Evolutionary conservation across 2,329 filamentous ascomycete species (phyloP).

Genomic region (Tolypocladium paradoxum): DNA sequence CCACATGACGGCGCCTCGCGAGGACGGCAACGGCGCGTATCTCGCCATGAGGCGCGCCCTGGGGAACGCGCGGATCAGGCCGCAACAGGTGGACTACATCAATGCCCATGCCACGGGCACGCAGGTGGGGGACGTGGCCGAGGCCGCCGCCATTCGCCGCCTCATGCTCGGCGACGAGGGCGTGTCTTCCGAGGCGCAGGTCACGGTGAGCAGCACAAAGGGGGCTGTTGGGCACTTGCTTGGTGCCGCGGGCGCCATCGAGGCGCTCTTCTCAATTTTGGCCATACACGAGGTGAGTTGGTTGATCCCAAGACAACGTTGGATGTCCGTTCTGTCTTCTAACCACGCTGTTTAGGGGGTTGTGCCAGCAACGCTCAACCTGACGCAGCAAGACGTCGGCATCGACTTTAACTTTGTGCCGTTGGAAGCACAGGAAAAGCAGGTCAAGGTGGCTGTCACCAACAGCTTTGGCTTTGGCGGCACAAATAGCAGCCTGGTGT

Average conservation of each 20-base stretch:
- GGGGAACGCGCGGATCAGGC: constrained; percentile 57
- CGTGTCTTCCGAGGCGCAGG: constrained; percentile 43
- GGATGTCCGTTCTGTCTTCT: constrained; percentile 5
- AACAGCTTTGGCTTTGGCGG: constrained; percentile 98
- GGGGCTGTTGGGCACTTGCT: constrained; percentile 86
- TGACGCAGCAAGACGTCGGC: constrained; percentile 53
- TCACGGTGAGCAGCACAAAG: constrained; percentile 90
- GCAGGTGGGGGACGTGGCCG: constrained; percentile 72
- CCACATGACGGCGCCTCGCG: constrained; percentile 84
- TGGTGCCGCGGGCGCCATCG: constrained; percentile 82
- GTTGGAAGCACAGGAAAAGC: constrained; percentile 54
- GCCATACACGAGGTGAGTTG: constrained; percentile 62
- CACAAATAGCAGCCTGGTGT: constrained; percentile 84
- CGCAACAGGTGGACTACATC: constrained; percentile 72
- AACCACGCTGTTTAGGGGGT: constrained; percentile 45
- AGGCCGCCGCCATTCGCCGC: constrained; percentile 70
- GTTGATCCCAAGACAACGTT: not conserved
- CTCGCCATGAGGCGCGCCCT: constrained; percentile 80
- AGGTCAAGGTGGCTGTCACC: constrained; percentile 66
- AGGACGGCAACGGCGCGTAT: constrained; percentile 71
- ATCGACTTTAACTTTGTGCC: constrained; percentile 83
- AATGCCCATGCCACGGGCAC: constrained; percentile 95
- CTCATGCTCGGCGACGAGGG: constrained; percentile 68
- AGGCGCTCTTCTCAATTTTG: constrained; percentile 76
- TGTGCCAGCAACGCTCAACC: constrained; percentile 79